phyloP scores from a whole-genome alignment of 495 filamentous ascomycete genomes.

The Opeltia flavorubescens region DNA sequence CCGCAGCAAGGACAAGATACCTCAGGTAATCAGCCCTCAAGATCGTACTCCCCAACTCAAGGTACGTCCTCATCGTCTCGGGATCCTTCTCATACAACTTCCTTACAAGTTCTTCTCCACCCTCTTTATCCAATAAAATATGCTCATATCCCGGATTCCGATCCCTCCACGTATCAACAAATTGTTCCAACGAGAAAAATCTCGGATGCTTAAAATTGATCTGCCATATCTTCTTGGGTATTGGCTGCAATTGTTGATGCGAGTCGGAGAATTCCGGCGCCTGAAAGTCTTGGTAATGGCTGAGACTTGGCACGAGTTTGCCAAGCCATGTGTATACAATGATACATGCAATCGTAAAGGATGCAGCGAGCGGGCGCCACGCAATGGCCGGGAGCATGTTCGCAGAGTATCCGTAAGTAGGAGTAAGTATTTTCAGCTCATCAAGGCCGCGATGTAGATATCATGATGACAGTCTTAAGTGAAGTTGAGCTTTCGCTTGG shows the following conservation, averaged over 20 bases:
- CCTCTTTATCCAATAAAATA: slow-evolving; percentile 20
- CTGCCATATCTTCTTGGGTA: slow-evolving; percentile 23
- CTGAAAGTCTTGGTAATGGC: too few species aligned
- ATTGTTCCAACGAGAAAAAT: slow-evolving; percentile 2
- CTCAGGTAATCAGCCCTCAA: slow-evolving; percentile 42
- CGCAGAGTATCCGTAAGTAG: background rate
- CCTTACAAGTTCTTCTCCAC: slow-evolving; percentile 16
- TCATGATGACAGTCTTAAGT: too few species aligned
- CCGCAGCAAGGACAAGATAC: slow-evolving; percentile 40
- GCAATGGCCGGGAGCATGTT: background rate
- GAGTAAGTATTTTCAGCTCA: background rate
- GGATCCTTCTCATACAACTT: slow-evolving; percentile 18
- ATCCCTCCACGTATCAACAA: slow-evolving; percentile 15
- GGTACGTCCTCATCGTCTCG: slow-evolving; percentile 27
- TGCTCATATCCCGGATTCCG: slow-evolving; percentile 17
- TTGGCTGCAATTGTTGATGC: background rate
- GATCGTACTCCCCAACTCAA: slow-evolving; percentile 27
- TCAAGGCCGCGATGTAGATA: background rate
- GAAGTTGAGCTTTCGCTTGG: too few species aligned
- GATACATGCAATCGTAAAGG: background rate
- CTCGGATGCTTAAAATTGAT: slow-evolving; percentile 17
- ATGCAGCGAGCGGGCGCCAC: background rate
- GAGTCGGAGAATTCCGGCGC: background rate
- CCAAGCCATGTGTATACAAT: background rate
- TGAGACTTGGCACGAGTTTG: too few species aligned